phyloP scores from a whole-genome alignment of 2,329 filamentous ascomycete species.

The Hypoxylon sp. region DNA sequence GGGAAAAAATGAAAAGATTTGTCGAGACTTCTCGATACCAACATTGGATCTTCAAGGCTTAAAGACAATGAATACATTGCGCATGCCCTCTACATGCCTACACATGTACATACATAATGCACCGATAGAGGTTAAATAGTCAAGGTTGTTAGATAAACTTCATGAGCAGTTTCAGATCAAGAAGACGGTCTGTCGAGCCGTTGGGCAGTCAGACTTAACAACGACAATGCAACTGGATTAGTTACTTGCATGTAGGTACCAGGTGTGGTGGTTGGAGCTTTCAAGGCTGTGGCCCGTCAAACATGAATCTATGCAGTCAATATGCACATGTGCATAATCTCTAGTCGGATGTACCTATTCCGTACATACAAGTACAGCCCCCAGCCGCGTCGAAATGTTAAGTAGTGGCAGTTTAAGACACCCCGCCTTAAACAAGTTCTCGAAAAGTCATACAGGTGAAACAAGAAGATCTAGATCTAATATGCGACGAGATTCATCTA shows the following conservation, averaged over 20 bases:
- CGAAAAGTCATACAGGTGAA: conserved; percentile 21
- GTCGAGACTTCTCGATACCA: background rate
- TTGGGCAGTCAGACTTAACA: conserved; percentile 16
- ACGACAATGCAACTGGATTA: conserved; percentile 10
- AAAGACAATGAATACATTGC: background rate
- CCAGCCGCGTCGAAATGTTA: conserved; percentile 13
- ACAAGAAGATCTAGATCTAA: conserved; percentile 31
- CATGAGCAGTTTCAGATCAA: conserved; percentile 19
- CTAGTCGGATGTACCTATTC: conserved; percentile 17
- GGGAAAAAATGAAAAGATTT: background rate
- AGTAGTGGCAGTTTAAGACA: conserved; percentile 16
- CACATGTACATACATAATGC: background rate
- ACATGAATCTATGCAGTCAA: conserved; percentile 17
- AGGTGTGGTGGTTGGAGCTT: conserved; percentile 1
- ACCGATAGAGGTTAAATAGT: conserved; percentile 5
- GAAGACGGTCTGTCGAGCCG: conserved; percentile 16
- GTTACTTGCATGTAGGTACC: too few species aligned
- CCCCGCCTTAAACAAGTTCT: conserved; percentile 19
- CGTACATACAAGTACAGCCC: conserved; percentile 13
- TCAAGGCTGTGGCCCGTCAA: conserved; percentile 24
- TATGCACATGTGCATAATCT: conserved; percentile 3
- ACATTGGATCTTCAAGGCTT: background rate
- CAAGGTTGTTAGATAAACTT: conserved; percentile 19
- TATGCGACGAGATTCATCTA: conserved; percentile 27
- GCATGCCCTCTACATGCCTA: background rate